These are phyloP conservation scores for Pleoardoris graminearum DNA, from an alignment of 2,329 filamentous ascomycete genomes.

Conservation along the genomic window DNA sequence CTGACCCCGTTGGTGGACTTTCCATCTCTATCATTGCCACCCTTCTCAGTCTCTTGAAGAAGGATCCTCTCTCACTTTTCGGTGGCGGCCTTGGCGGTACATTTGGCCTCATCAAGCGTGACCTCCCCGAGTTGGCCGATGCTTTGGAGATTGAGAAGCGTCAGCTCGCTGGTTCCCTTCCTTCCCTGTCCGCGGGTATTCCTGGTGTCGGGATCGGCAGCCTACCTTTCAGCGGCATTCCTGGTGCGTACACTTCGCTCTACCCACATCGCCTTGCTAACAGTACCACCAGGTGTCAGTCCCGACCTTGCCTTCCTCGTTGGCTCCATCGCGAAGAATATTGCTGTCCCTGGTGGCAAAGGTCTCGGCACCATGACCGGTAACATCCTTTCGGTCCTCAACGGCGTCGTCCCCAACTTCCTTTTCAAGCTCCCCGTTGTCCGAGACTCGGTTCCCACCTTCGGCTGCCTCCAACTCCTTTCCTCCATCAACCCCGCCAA, in stretches of 20 bases:
- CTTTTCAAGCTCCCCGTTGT: conserved; percentile 25
- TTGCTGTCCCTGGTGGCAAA: conserved; percentile 18
- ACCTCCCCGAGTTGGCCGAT: conserved; percentile 15
- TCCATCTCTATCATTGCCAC: conserved; percentile 20
- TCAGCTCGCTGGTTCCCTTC: conserved; percentile 5
- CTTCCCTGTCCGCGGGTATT: conserved; percentile 15
- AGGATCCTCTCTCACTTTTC: conserved; percentile 22
- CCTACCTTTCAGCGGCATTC: conserved; percentile 15
- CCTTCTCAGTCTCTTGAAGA: conserved; percentile 22
- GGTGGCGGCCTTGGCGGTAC: conserved; percentile 9
- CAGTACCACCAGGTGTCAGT: conserved; percentile 9
- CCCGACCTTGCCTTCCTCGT: conserved; percentile 19
- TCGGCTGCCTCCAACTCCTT: conserved; percentile 22
- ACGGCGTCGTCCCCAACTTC: conserved; percentile 20
- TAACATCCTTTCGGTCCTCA: conserved; percentile 17
- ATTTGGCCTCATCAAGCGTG: conserved; percentile 16
- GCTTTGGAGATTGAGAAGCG: conserved; percentile 11
- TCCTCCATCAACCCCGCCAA: conserved; percentile 21
- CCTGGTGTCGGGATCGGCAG: conserved; percentile 14
- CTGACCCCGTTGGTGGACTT: conserved; percentile 19
- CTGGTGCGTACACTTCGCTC: conserved; percentile 7
- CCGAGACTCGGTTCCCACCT: conserved; percentile 19
- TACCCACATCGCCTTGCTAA: not conserved
- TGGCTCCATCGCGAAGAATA: conserved; percentile 21
- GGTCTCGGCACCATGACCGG: conserved; percentile 17